Evolutionary conservation across 495 filamentous ascomycete species (phyloP).

Genomic region (Aeminium ludgeri): DNA sequence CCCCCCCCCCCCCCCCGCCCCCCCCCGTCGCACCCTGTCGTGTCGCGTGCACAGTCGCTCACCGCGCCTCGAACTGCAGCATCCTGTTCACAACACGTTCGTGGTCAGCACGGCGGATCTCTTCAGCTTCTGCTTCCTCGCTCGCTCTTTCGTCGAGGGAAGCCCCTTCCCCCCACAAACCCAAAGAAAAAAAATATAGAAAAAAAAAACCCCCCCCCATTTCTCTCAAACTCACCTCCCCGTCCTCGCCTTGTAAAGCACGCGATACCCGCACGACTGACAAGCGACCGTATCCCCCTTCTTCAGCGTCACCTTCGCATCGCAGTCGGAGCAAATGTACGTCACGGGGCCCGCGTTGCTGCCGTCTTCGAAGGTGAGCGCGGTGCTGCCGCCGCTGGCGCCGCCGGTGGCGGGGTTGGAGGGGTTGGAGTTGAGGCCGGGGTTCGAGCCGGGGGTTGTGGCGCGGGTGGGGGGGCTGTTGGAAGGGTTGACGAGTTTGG

Average conservation of each 20-base stretch:
- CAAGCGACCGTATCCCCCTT: constrained; percentile 80
- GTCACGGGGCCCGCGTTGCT: constrained; percentile 41
- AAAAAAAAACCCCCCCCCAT: too few relatives aligned
- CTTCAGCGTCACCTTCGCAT: constrained; percentile 60
- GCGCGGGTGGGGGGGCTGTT: constrained; percentile 9
- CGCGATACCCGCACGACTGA: constrained; percentile 88
- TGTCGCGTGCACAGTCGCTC: too few relatives aligned
- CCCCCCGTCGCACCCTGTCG: not conserved
- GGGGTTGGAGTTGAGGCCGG: not conserved
- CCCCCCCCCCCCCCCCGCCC: not conserved
- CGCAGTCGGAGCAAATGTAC: constrained; percentile 92
- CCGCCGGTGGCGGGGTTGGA: not conserved
- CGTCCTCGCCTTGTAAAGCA: constrained; percentile 94
- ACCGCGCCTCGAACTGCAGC: constrained; percentile 97
- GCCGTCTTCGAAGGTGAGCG: constrained; percentile 21
- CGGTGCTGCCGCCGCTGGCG: constrained; percentile 8
- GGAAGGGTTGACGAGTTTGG: too few relatives aligned
- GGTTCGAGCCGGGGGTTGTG: not conserved
- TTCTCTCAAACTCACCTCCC: constrained; percentile 75
- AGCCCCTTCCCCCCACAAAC: constrained; percentile 1
- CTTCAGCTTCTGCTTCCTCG: too few relatives aligned
- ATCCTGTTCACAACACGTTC: constrained; percentile 44
- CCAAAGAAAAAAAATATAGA: not conserved
- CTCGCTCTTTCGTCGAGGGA: constrained; percentile 3
- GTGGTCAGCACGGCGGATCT: too few relatives aligned